Evolutionary conservation across 2,329 filamentous ascomycete species (phyloP).

Genomic region (Aspergillus fumigatus): DNA sequence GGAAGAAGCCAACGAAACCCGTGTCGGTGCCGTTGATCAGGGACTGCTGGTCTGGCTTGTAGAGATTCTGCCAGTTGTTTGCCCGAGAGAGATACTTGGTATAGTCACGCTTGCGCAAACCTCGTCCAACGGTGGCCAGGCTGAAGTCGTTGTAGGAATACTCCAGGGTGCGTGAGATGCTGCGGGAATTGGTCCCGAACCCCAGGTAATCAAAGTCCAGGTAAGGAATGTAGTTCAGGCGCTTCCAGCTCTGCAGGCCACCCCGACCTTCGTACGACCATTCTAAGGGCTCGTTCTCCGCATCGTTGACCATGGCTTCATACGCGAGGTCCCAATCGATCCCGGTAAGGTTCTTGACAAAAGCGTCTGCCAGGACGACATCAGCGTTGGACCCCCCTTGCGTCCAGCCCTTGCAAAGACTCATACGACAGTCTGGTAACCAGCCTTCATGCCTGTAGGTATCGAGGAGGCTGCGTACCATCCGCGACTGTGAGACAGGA

Average conservation of each 20-base stretch:
- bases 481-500: slow-evolving; percentile 56
- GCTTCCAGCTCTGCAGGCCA: slow-evolving; percentile 67
- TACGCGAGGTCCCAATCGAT: slow-evolving; percentile 67
- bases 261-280: slow-evolving; percentile 68
- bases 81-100: slow-evolving; percentile 56
- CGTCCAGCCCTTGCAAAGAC: slow-evolving; percentile 61
- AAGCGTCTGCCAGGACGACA: slow-evolving; percentile 63
- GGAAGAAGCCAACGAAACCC: slow-evolving; percentile 67
- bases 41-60: slow-evolving; percentile 57
- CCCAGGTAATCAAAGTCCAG: slow-evolving; percentile 64
- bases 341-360: slow-evolving; percentile 60
- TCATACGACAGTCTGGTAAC: slow-evolving; percentile 71
- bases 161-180: slow-evolving; percentile 67
- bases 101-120: slow-evolving; percentile 52
- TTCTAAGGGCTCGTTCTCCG: slow-evolving; percentile 63
- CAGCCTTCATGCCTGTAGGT: slow-evolving; percentile 66
- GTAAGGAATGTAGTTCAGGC: slow-evolving; percentile 64
- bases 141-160: slow-evolving; percentile 73
- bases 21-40: slow-evolving; percentile 55
- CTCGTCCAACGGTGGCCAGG: slow-evolving; percentile 58
- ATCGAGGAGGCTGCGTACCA: slow-evolving; percentile 66
- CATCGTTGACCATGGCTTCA: slow-evolving; percentile 64
- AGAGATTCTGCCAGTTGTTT: slow-evolving; percentile 65
- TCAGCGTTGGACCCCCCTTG: slow-evolving; percentile 72
- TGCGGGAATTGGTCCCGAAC: slow-evolving; percentile 65